A percentile compares a stretch with the other conserved stretches of the same genome.
phyloP scores from a whole-genome alignment of 345 rosid genomes.

The Aurinia saxatilis region DNA sequence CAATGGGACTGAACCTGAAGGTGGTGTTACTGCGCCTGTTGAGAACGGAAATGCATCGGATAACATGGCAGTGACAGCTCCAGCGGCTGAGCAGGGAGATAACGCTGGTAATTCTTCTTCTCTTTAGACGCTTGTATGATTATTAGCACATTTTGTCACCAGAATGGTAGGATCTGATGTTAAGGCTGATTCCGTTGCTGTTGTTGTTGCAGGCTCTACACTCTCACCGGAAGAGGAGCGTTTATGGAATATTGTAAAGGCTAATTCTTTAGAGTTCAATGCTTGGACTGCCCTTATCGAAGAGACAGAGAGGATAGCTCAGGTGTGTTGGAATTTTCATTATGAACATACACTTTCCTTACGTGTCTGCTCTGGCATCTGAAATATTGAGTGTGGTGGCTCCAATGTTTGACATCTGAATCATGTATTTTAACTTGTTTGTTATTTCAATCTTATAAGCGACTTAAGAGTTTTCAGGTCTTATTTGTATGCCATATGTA shows the following conservation, averaged over 20 bases:
- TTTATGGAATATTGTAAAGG: conserved; percentile 75
- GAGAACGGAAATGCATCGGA: conserved; percentile 62
- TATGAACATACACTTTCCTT: not conserved
- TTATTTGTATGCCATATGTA: not conserved
- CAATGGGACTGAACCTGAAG: conserved; percentile 68
- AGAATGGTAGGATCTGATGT: too few relatives aligned
- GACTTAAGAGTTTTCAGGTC: not conserved
- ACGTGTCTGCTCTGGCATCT: not conserved
- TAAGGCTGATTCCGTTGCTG: too few relatives aligned
- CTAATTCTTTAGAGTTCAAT: conserved; percentile 76
- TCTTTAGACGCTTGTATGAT: not conserved
- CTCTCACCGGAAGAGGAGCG: conserved; percentile 84
- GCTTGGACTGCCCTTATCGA: conserved; percentile 88
- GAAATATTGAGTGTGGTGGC: not conserved
- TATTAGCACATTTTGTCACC: too few relatives aligned
- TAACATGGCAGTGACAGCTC: conserved; percentile 30
- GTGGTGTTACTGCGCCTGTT: too few relatives aligned
- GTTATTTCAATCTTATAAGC: not conserved
- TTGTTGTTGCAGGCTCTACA: conserved; percentile 32
- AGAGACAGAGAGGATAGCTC: conserved; percentile 83
- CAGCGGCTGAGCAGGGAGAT: conserved; percentile 38
- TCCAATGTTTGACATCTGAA: not conserved
- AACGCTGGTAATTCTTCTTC: conserved; percentile 48
- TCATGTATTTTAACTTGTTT: not conserved
- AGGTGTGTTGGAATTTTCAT: conserved; percentile 41